Evolutionary conservation across 1,139 yeast species (phyloP).

Genomic region (Arxiozyma heterogenica): DNA sequence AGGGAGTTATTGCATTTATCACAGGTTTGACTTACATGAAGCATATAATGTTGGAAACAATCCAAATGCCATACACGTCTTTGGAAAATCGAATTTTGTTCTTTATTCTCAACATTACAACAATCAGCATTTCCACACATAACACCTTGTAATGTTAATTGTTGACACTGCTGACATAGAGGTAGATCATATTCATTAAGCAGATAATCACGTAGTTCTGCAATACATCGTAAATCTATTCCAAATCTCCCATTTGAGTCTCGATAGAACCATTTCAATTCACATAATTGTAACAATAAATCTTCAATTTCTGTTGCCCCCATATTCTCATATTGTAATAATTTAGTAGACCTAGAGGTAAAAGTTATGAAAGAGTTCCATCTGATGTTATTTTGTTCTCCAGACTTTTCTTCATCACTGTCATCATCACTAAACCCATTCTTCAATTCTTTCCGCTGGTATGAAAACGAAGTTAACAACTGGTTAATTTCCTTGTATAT

Average conservation of each 20-base stretch:
- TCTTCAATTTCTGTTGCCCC: conserved; percentile 19
- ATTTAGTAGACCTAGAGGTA: conserved; percentile 17
- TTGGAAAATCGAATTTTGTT: not conserved
- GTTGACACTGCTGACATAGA: conserved; percentile 18
- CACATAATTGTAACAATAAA: conserved; percentile 17
- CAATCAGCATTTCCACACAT: conserved; percentile 13
- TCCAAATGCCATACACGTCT: conserved; percentile 24
- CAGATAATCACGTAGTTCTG: conserved; percentile 23
- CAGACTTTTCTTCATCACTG: not conserved
- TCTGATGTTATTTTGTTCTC: not conserved
- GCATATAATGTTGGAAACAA: conserved; percentile 25
- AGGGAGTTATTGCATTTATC: conserved; percentile 15
- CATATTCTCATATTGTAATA: conserved; percentile 15
- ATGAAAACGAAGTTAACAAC: not conserved
- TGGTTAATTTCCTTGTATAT: not conserved
- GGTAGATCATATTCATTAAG: conserved; percentile 12
- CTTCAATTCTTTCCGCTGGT: not conserved
- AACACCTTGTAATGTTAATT: conserved; percentile 22
- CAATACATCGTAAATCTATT: conserved; percentile 20
- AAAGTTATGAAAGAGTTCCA: conserved; percentile 14
- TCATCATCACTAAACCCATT: not conserved
- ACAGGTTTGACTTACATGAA: conserved; percentile 20
- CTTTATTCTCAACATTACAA: not conserved
- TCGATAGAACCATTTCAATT: conserved; percentile 25
- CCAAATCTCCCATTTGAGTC: conserved; percentile 20